Percentiles rank a stretch among this genome's conserved stretches.
phyloP scores from a whole-genome alignment of 2,329 filamentous ascomycete genomes.

The Rhinocladiella similis region DNA sequence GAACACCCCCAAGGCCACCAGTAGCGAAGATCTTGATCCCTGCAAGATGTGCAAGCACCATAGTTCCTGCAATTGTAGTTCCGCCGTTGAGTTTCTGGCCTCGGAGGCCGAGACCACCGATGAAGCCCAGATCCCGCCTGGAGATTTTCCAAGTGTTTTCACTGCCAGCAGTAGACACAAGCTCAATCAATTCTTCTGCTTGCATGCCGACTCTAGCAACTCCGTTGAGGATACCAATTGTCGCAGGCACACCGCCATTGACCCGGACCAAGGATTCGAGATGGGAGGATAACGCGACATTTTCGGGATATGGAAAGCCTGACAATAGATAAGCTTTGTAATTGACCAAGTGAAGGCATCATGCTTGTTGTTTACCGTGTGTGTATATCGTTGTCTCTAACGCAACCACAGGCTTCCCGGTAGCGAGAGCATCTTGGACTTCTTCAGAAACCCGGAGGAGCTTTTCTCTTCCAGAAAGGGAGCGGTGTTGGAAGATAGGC shows the following conservation, averaged over 20 bases:
- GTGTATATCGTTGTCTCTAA: constrained; percentile 97
- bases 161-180: constrained; percentile 65
- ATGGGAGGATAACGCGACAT: constrained; percentile 72
- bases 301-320: constrained; percentile 72
- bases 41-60: constrained; percentile 81
- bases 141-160: constrained; percentile 78
- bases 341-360: background rate
- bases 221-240: constrained; percentile 84
- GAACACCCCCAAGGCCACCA: constrained; percentile 90
- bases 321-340: constrained; percentile 10
- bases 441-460: constrained; percentile 77
- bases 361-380: constrained; percentile 60
- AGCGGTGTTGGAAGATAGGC: background rate
- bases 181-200: constrained; percentile 68
- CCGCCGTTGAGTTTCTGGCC: constrained; percentile 77
- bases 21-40: constrained; percentile 94
- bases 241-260: constrained; percentile 83
- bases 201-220: constrained; percentile 77
- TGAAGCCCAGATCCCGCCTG: constrained; percentile 78
- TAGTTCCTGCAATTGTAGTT: constrained; percentile 91
- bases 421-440: constrained; percentile 72
- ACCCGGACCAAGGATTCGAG: constrained; percentile 79
- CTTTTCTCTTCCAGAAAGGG: constrained; percentile 22
- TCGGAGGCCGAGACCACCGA: constrained; percentile 71
- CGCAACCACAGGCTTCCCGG: constrained; percentile 80